A percentile compares a stretch with the other conserved stretches of the same genome.
phyloP scores from a whole-genome alignment of 768 basidiomycete genomes.

The Favolaschia claudopus region DNA sequence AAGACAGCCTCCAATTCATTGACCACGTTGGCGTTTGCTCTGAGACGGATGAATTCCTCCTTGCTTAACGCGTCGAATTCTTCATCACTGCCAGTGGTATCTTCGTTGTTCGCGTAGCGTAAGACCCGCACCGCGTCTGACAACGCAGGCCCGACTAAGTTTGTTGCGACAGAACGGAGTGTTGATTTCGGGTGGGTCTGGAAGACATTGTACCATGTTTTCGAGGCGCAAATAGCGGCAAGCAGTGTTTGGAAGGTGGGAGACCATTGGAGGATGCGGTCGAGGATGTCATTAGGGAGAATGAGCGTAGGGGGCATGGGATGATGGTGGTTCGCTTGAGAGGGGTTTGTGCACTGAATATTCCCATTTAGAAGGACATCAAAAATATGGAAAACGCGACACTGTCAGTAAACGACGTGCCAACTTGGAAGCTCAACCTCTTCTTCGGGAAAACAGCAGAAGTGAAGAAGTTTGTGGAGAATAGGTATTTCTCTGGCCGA shows the following conservation, averaged over 20 bases:
- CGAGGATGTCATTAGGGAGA: constrained; percentile 4
- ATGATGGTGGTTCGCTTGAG: too few relatives aligned
- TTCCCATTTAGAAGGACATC: too few relatives aligned
- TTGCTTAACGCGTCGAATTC: not conserved
- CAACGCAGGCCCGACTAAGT: not conserved
- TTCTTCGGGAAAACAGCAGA: too few relatives aligned
- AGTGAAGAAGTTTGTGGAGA: too few relatives aligned
- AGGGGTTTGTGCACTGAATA: too few relatives aligned
- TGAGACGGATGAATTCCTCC: not conserved
- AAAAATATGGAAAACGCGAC: too few relatives aligned
- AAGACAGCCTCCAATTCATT: constrained; percentile 1
- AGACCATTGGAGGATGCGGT: not conserved
- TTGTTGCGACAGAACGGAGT: not conserved
- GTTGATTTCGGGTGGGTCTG: not conserved
- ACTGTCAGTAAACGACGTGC: too few relatives aligned
- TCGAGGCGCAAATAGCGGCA: not conserved
- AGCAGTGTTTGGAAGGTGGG: not conserved
- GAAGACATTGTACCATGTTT: constrained; percentile 3
- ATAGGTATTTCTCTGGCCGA: too few relatives aligned
- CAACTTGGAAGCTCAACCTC: too few relatives aligned
- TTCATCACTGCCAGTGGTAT: not conserved
- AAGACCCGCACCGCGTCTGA: not conserved
- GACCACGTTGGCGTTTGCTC: not conserved
- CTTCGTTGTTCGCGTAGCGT: not conserved
- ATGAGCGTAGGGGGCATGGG: too few relatives aligned